These are phyloP conservation scores for Ustilago trichophora DNA, from an alignment of 1,284 basidiomycete genomes.

Conservation along the genomic window DNA sequence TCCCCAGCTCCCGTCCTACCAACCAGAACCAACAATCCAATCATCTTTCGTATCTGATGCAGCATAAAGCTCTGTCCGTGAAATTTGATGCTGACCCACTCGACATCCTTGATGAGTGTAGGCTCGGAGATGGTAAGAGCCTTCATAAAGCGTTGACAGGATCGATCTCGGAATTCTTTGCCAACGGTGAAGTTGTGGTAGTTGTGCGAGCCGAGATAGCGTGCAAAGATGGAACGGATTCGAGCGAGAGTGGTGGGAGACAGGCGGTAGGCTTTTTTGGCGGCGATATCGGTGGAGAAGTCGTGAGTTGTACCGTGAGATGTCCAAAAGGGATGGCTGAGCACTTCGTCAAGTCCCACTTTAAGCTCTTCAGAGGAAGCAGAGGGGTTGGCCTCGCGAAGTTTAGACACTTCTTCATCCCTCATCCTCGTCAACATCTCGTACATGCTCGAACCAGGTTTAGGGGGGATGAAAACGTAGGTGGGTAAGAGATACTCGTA, in stretches of 20 bases:
- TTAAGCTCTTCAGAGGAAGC: slow-evolving; percentile 7
- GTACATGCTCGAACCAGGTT: slow-evolving; percentile 71
- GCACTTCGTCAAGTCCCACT: slow-evolving; percentile 19
- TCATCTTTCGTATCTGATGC: slow-evolving; percentile 97
- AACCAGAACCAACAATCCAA: slow-evolving; percentile 80
- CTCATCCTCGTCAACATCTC: slow-evolving; percentile 53
- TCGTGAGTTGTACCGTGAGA: slow-evolving; percentile 38
- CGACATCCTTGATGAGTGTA: slow-evolving; percentile 83
- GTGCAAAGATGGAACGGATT: slow-evolving; percentile 47
- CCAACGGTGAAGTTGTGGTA: slow-evolving; percentile 98
- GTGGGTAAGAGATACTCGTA: slow-evolving; percentile 98
- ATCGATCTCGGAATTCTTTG: slow-evolving; percentile 82
- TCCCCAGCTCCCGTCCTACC: slow-evolving; percentile 50
- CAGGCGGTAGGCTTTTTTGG: slow-evolving; percentile 60
- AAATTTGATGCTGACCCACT: slow-evolving; percentile 93
- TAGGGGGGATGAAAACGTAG: slow-evolving; percentile 90
- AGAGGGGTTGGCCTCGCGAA: slow-evolving; percentile 19
- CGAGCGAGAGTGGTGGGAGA: slow-evolving; percentile 35
- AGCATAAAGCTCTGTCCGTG: slow-evolving; percentile 99
- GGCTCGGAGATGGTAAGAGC: slow-evolving; percentile 57
- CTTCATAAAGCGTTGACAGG: slow-evolving; percentile 75
- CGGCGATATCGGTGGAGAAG: slow-evolving; percentile 51
- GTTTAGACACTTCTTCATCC: slow-evolving; percentile 8
- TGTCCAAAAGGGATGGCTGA: slow-evolving; percentile 63
- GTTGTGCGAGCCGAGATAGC: slow-evolving; percentile 70